phyloP scores from a whole-genome alignment of 345 rosid species.

The Pseudoturritis turrita region DNA sequence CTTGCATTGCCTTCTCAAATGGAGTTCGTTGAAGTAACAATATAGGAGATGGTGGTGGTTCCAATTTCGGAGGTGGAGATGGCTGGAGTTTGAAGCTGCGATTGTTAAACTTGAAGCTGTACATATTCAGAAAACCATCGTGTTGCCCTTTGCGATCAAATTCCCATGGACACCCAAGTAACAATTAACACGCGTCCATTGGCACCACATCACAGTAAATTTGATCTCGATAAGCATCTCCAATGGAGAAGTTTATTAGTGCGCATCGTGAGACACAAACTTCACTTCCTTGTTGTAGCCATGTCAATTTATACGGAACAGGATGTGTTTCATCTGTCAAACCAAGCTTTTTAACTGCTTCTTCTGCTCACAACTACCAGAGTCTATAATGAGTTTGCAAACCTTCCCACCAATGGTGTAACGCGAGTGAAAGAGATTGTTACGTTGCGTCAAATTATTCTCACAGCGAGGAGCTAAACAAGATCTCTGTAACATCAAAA shows the following conservation, averaged over 20 bases:
- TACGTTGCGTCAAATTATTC: too few relatives aligned
- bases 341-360: background rate
- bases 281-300: background rate
- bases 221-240: background rate
- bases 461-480: too few relatives aligned
- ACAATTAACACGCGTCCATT: background rate
- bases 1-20: too few relatives aligned
- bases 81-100: background rate
- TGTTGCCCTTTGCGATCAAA: background rate
- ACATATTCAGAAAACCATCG: too few relatives aligned
- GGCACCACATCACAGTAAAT: background rate
- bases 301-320: background rate
- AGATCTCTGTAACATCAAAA: background rate
- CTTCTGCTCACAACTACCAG: background rate
- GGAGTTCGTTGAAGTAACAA: too few relatives aligned
- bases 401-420: too few relatives aligned
- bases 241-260: background rate
- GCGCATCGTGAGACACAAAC: background rate
- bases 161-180: background rate
- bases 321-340: background rate
- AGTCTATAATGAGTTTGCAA: too few relatives aligned
- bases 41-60: too few relatives aligned
- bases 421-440: too few relatives aligned
- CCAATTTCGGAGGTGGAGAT: too few relatives aligned
- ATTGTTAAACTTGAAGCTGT: too few relatives aligned